phyloP scores from a whole-genome alignment of 805 yeast species.

The Blastobotrys parvus region DNA sequence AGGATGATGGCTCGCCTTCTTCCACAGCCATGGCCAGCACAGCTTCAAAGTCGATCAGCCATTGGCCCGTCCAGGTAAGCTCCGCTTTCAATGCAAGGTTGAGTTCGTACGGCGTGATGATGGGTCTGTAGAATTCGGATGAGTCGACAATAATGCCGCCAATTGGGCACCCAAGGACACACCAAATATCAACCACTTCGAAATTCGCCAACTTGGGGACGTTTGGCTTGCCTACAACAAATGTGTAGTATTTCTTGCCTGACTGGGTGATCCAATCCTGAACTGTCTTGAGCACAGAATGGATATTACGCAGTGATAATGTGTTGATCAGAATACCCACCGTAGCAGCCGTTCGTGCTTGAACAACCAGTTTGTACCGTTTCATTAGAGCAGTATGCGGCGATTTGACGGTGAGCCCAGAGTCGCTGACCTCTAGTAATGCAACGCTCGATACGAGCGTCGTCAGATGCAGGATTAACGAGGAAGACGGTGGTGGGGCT shows the following conservation, averaged over 20 bases:
- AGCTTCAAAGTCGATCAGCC: slow-evolving; percentile 76
- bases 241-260: slow-evolving; percentile 85
- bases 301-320: slow-evolving; percentile 68
- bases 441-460: slow-evolving; percentile 57
- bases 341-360: slow-evolving; percentile 86
- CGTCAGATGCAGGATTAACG: slow-evolving; percentile 65
- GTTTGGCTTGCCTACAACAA: slow-evolving; percentile 96
- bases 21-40: slow-evolving; percentile 32
- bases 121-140: slow-evolving; percentile 73
- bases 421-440: slow-evolving; percentile 37
- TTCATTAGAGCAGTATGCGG: slow-evolving; percentile 76
- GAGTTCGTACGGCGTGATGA: slow-evolving; percentile 88
- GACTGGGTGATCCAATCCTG: slow-evolving; percentile 55
- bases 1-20: slow-evolving; percentile 13
- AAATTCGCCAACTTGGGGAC: slow-evolving; percentile 95
- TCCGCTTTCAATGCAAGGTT: slow-evolving; percentile 69
- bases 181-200: slow-evolving; percentile 92
- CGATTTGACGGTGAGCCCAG: slow-evolving; percentile 9
- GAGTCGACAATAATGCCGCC: slow-evolving; percentile 85
- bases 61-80: slow-evolving; percentile 84
- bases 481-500: slow-evolving; percentile 51
- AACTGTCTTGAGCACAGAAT: slow-evolving; percentile 53
- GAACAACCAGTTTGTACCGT: slow-evolving; percentile 77
- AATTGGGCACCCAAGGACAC: slow-evolving; percentile 87
- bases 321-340: slow-evolving; percentile 89